Base-by-base conservation (phyloP, 2,329 filamentous ascomycete species). In the Gaeumannomyces sp. region DNA sequence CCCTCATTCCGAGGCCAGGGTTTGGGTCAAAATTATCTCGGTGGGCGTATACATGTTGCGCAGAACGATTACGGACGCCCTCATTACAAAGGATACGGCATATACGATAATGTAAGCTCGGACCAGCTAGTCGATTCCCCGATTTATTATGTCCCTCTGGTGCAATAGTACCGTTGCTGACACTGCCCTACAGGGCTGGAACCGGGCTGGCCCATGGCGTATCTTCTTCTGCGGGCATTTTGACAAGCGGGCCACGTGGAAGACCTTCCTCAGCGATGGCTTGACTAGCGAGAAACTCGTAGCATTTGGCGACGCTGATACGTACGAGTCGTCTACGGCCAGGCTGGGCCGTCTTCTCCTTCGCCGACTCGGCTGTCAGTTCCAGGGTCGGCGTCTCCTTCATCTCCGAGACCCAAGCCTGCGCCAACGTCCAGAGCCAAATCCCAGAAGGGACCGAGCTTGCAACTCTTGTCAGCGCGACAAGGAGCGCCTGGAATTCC, bases 311-410 rank as follows among this genome's bases (percentile, higher is more conserved):
- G 14, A 22, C 13, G 28, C 29, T 6, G n/a, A 45, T 14, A n/a
- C 25, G 8, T 62, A 62, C 38, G 45, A 62, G 14, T 62, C 61
- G 58, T 69, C 70, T 25, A 73, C 63, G 13, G 75, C 76, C 7
- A 75, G 79, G 1, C 74, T 85, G 2, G 79, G 80, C 79, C 2
- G 75, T 88, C 0, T 88, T 87, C 71, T 79, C 81, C 0, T 89
- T 89, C 65, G 67, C 76, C 11, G 71, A 76, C 1, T 71, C 73
- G 1, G 13, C 22, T 11, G 76, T 89, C 2, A 79, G 76, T 1
- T 89, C 87, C 1, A 79, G 85, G 2, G 85, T 90, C 0, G 88
- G 88, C 1, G 84, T 90, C 16, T 90, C 87, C 0, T 90, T 88
- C 75, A 83, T 90, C n/a, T 90, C 87, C 0, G 72, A 79, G 0